Percentiles rank a stretch among this genome's conserved stretches.
phyloP scores from a whole-genome alignment of 768 basidiomycete species.

The Chalciporus piperatus region DNA sequence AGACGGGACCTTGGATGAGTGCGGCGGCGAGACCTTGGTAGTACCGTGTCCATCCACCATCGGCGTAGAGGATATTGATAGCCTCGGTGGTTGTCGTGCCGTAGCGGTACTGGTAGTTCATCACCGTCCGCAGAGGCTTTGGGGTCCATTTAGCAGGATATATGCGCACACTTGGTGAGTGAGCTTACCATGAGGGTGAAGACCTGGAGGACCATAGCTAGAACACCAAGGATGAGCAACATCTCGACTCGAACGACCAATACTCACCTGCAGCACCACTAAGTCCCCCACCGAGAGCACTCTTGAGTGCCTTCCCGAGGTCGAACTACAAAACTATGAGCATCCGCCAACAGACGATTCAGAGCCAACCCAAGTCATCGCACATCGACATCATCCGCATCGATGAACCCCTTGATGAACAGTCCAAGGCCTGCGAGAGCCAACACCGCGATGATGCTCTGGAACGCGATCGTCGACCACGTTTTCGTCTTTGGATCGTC shows the following conservation, averaged over 20 bases:
- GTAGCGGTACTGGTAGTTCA: conserved; percentile 95
- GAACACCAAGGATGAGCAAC: conserved; percentile 5
- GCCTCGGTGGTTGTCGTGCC: conserved; percentile 74
- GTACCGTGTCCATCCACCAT: conserved; percentile 81
- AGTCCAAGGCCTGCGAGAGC: conserved; percentile 42
- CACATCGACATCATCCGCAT: conserved; percentile 66
- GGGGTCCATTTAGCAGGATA: not conserved
- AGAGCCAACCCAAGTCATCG: conserved; percentile 20
- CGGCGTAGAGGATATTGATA: conserved; percentile 62
- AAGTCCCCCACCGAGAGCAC: conserved; percentile 85
- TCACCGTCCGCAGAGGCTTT: conserved; percentile 88
- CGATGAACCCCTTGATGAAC: conserved; percentile 69
- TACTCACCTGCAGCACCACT: conserved; percentile 76
- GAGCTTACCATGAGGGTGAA: conserved; percentile 68
- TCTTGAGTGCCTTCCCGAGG: conserved; percentile 67
- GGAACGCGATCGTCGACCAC: conserved; percentile 20
- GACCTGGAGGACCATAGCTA: conserved; percentile 94
- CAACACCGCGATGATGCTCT: conserved; percentile 34
- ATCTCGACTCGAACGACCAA: not conserved
- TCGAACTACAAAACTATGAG: conserved; percentile 67
- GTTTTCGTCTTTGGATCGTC: conserved; percentile 7
- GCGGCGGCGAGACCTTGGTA: conserved; percentile 88
- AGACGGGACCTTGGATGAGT: conserved; percentile 77
- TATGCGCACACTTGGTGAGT: not conserved
- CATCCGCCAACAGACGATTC: conserved; percentile 36